Evolutionary conservation across 768 basidiomycete species (phyloP).

Genomic region (Tylopilus cervinicoccineus): DNA sequence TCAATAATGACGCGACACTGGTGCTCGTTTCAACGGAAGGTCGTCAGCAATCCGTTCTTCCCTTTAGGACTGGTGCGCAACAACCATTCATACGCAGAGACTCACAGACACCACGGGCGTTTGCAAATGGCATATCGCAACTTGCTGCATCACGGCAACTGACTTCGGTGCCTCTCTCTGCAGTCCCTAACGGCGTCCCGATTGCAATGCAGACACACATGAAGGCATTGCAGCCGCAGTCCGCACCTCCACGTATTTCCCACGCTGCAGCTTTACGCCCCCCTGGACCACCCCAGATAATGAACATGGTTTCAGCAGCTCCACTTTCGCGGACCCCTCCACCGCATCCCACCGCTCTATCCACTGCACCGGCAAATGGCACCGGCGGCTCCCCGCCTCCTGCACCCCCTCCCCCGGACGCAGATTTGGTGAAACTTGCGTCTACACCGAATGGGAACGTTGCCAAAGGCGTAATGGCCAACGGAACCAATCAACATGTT

Average conservation of each 20-base stretch:
- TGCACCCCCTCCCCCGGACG: slow-evolving; percentile 38
- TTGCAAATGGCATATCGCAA: slow-evolving; percentile 26
- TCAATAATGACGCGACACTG: slow-evolving; percentile 50
- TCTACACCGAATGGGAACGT: slow-evolving; percentile 16
- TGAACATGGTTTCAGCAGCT: slow-evolving; percentile 30
- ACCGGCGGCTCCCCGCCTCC: slow-evolving; percentile 31
- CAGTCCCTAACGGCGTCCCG: slow-evolving; percentile 43
- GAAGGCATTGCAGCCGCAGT: slow-evolving; percentile 57
- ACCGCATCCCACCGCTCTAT: slow-evolving; percentile 25
- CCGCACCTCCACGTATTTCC: slow-evolving; percentile 50
- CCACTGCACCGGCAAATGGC: slow-evolving; percentile 32
- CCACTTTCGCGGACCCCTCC: slow-evolving; percentile 33
- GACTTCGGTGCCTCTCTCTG: slow-evolving; percentile 18
- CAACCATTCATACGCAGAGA: slow-evolving; percentile 28
- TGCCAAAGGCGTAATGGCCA: slow-evolving; percentile 30
- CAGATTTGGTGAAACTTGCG: slow-evolving; percentile 31
- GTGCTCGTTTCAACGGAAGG: slow-evolving; percentile 44
- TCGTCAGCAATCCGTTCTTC: slow-evolving; percentile 45
- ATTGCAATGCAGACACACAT: slow-evolving; percentile 58
- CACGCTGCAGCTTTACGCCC: slow-evolving; percentile 36
- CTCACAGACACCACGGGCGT: slow-evolving; percentile 18
- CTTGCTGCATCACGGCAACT: slow-evolving; percentile 21
- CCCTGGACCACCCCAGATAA: slow-evolving; percentile 36
- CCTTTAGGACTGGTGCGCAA: slow-evolving; percentile 39
- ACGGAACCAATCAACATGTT: slow-evolving; percentile 24